Conservation (phyloP, 345 rosid species). For the Pugionium dolabratum region DNA sequence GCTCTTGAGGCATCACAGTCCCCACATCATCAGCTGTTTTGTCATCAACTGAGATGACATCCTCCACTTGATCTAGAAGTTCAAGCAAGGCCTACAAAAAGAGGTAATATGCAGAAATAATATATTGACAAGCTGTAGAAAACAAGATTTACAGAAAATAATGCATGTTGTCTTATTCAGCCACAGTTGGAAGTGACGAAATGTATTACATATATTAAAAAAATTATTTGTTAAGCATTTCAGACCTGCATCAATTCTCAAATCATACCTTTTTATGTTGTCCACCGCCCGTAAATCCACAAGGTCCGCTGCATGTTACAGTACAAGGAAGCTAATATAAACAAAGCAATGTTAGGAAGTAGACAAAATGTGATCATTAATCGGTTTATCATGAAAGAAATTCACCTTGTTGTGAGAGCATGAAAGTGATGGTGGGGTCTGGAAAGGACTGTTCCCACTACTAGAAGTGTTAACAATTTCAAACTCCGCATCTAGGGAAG, state of each 20-base stretch:
- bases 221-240: slow-evolving; percentile 9
- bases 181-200: slow-evolving; percentile 15
- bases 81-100: slow-evolving; percentile 74
- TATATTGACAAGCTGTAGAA: slow-evolving; percentile 1
- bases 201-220: slow-evolving; percentile 1
- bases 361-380: slow-evolving; percentile 11
- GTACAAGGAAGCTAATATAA: slow-evolving; percentile 35
- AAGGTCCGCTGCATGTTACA: slow-evolving; percentile 46
- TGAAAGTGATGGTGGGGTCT: slow-evolving; percentile 85
- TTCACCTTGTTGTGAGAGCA: slow-evolving; percentile 62
- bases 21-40: slow-evolving; percentile 42
- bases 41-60: slow-evolving; percentile 76
- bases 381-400: slow-evolving; percentile 24
- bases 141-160: slow-evolving; percentile 19
- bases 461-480: slow-evolving; percentile 38
- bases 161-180: slow-evolving; percentile 12
- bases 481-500: slow-evolving; percentile 38
- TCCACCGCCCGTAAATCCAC: slow-evolving; percentile 48
- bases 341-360: slow-evolving; percentile 28
- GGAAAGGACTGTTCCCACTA: slow-evolving; percentile 75
- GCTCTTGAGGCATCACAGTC: slow-evolving; percentile 45
- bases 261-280: slow-evolving; percentile 79
- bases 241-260: slow-evolving; percentile 10
- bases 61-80: slow-evolving; percentile 91
- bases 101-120: slow-evolving; percentile 18